phyloP scores from a whole-genome alignment of 106 monocot genomes.

The Platanthera zijinensis region DNA sequence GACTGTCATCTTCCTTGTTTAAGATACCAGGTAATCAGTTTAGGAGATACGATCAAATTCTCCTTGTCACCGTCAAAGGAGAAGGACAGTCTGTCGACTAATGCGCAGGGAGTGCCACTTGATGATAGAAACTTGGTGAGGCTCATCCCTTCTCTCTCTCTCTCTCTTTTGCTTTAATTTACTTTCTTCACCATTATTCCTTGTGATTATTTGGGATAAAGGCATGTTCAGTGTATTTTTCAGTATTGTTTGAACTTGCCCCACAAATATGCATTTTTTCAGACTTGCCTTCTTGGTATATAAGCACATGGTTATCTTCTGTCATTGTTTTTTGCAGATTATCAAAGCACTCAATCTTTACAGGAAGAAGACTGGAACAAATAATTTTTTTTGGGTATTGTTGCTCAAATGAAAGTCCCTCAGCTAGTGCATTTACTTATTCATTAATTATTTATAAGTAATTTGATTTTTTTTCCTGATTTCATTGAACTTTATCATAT shows the following conservation, averaged over 20 bases:
- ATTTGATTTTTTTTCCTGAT: neutral
- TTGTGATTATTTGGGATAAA: neutral
- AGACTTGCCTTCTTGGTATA: neutral
- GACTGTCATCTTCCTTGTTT: neutral
- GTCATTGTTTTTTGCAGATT: slow-evolving; percentile 49
- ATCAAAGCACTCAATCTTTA: slow-evolving; percentile 96
- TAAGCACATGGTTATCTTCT: neutral
- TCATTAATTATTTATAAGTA: neutral
- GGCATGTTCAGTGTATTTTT: neutral
- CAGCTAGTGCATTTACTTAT: neutral
- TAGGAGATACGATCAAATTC: slow-evolving; percentile 98
- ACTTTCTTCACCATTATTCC: neutral
- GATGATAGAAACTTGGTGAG: slow-evolving; percentile 93
- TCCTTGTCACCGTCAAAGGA: slow-evolving; percentile 82
- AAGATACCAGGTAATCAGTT: slow-evolving; percentile 65
- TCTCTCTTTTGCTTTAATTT: neutral
- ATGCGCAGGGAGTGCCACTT: slow-evolving; percentile 72
- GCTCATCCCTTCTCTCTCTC: neutral
- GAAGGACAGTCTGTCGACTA: slow-evolving; percentile 74
- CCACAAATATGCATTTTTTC: neutral
- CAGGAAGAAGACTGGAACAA: slow-evolving; percentile 83
- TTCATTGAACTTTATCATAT: neutral
- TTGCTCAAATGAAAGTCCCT: neutral
- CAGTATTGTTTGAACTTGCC: neutral
- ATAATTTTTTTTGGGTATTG: slow-evolving; percentile 86